A percentile compares a stretch with the other conserved stretches of the same genome.
These are phyloP conservation scores for Miscanthus lutarioriparius DNA, from an alignment of 176 grass and related monocot genomes.

Conservation along the genomic window DNA sequence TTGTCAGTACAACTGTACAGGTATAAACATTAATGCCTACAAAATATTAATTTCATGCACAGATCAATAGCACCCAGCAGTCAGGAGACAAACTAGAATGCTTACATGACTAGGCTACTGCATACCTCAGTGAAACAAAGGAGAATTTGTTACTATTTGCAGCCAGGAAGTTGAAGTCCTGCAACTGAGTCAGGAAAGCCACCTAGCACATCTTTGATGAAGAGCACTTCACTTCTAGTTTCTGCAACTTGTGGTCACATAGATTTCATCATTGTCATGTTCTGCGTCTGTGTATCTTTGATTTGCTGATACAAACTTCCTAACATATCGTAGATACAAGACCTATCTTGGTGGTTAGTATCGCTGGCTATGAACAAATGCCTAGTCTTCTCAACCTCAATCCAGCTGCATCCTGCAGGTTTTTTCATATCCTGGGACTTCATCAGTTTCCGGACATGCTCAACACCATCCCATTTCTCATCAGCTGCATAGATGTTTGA, in stretches of 20 bases:
- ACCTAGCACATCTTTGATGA: background rate
- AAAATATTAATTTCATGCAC: slow-evolving; percentile 6
- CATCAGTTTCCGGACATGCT: slow-evolving; percentile 66
- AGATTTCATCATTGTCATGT: background rate
- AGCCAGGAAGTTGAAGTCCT: background rate
- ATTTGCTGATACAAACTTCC: slow-evolving; percentile 59
- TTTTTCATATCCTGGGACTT: slow-evolving; percentile 69
- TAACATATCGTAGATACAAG: slow-evolving; percentile 38
- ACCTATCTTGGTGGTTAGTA: slow-evolving; percentile 49
- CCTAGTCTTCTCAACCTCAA: slow-evolving; percentile 54
- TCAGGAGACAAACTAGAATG: background rate
- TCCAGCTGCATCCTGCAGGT: slow-evolving; percentile 77
- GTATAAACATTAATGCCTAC: background rate
- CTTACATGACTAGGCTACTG: slow-evolving; percentile 5
- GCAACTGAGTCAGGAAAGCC: background rate
- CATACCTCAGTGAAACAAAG: slow-evolving; percentile 24
- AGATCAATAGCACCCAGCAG: background rate
- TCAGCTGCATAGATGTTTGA: slow-evolving; percentile 80
- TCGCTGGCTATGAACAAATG: slow-evolving; percentile 62
- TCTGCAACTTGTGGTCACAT: background rate
- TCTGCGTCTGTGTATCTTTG: slow-evolving; percentile 38
- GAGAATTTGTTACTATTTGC: background rate
- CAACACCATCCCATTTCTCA: slow-evolving; percentile 66
- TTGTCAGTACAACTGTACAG: background rate
- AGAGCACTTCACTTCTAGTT: slow-evolving; percentile 2